phyloP scores from a whole-genome alignment of 306 rosid genomes.

The Hippophae tibetana region DNA sequence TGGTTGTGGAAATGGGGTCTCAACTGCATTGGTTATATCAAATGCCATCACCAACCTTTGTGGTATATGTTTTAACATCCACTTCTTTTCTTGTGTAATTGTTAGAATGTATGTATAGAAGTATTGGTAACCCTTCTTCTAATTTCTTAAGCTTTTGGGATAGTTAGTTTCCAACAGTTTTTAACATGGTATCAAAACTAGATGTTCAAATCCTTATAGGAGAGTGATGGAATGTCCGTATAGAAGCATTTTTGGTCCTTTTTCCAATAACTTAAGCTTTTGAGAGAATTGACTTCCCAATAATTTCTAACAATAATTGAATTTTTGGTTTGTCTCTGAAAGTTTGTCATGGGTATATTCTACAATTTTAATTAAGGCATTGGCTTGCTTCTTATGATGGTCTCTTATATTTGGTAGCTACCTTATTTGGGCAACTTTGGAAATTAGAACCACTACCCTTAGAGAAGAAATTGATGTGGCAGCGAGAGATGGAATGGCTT shows the following conservation, averaged over 20 bases:
- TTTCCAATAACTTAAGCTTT: too few relatives aligned
- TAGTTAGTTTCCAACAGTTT: neutral
- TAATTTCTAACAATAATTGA: too few relatives aligned
- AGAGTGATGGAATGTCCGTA: too few relatives aligned
- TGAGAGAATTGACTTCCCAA: too few relatives aligned
- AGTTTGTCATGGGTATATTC: too few relatives aligned
- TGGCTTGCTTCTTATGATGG: neutral
- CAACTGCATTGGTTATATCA: constrained; percentile 78
- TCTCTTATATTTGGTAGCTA: constrained; percentile 34
- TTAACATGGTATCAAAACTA: neutral
- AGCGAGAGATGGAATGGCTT: constrained; percentile 81
- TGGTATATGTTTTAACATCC: constrained; percentile 30
- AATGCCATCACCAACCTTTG: constrained; percentile 88
- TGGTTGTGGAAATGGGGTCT: constrained; percentile 89
- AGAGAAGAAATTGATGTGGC: constrained; percentile 77
- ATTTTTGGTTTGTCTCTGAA: too few relatives aligned
- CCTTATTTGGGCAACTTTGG: constrained; percentile 84
- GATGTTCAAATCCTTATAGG: too few relatives aligned
- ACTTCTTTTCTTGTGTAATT: too few relatives aligned
- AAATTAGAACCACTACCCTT: constrained; percentile 58
- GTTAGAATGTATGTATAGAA: too few relatives aligned
- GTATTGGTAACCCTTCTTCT: too few relatives aligned
- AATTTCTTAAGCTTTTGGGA: neutral
- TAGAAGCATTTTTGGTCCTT: too few relatives aligned
- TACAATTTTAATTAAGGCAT: too few relatives aligned